A percentile compares a stretch with the other conserved stretches of the same genome.
These are phyloP conservation scores for Coemansia sp. DNA, from an alignment of 192 early-diverging fungal genomes.

Conservation along the genomic window DNA sequence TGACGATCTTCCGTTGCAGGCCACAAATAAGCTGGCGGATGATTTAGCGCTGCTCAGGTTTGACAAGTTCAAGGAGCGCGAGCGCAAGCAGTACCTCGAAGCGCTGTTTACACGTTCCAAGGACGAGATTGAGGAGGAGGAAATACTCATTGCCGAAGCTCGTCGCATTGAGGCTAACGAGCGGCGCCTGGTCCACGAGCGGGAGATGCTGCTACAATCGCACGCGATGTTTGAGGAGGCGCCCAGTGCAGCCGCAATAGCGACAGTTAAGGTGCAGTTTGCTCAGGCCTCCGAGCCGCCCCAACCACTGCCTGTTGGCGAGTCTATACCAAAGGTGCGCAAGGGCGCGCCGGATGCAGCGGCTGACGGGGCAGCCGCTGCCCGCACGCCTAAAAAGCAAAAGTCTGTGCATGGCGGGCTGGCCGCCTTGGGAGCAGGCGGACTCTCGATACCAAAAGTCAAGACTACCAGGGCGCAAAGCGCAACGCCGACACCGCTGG, in stretches of 20 bases:
- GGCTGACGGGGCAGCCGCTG: neutral
- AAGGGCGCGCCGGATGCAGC: slow-evolving; percentile 26
- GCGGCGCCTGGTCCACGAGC: slow-evolving; percentile 69
- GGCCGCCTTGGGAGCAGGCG: slow-evolving; percentile 5
- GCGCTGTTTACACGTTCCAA: slow-evolving; percentile 67
- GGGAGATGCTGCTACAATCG: slow-evolving; percentile 71
- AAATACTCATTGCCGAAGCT: slow-evolving; percentile 72
- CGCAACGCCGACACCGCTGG: neutral
- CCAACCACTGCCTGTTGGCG: neutral
- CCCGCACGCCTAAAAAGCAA: slow-evolving; percentile 35
- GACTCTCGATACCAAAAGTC: neutral
- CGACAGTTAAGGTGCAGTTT: slow-evolving; percentile 49
- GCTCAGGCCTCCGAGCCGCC: slow-evolving; percentile 28
- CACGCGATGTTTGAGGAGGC: slow-evolving; percentile 48
- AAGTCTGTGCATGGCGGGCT: slow-evolving; percentile 24
- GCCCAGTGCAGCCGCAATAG: slow-evolving; percentile 8
- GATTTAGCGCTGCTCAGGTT: slow-evolving; percentile 50
- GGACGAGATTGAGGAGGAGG: slow-evolving; percentile 86
- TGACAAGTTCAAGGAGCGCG: slow-evolving; percentile 64
- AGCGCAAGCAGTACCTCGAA: slow-evolving; percentile 77
- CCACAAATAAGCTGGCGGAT: slow-evolving; percentile 49
- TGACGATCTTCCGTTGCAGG: slow-evolving; percentile 46
- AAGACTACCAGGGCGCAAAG: slow-evolving; percentile 13
- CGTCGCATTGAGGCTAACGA: slow-evolving; percentile 80
- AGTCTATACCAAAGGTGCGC: slow-evolving; percentile 28